Evolutionary conservation across 2,329 filamentous ascomycete genomes (phyloP).

Genomic region (Teratosphaeria nubilosa): DNA sequence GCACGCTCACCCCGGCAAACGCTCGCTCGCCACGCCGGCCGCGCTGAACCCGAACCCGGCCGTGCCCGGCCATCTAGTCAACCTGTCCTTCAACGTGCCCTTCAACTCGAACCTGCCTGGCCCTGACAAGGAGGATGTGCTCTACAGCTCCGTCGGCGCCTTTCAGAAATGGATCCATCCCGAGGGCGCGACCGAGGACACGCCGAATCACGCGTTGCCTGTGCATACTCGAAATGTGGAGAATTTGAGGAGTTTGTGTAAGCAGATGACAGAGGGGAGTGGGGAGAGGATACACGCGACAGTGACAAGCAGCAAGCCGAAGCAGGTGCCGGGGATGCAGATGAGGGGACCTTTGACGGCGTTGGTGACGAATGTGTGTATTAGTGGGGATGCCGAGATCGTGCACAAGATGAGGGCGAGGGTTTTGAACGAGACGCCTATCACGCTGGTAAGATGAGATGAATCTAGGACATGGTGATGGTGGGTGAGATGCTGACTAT

Average conservation of each 20-base stretch:
- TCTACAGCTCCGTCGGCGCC: slow-evolving; percentile 81
- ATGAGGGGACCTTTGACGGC: slow-evolving; percentile 37
- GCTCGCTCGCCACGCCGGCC: slow-evolving; percentile 36
- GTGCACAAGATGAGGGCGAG: slow-evolving; percentile 84
- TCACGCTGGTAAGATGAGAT: slow-evolving; percentile 65
- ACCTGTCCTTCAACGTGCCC: slow-evolving; percentile 94
- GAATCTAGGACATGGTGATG: not conserved
- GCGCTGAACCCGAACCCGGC: slow-evolving; percentile 46
- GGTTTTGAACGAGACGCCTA: slow-evolving; percentile 83
- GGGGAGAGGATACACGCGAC: slow-evolving; percentile 64
- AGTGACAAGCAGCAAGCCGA: slow-evolving; percentile 73
- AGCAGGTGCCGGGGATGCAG: slow-evolving; percentile 43
- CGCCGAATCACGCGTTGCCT: slow-evolving; percentile 80
- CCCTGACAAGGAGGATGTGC: slow-evolving; percentile 82
- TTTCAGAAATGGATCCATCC: slow-evolving; percentile 90
- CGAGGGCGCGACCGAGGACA: slow-evolving; percentile 72
- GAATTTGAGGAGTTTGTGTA: slow-evolving; percentile 68
- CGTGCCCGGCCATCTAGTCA: slow-evolving; percentile 66
- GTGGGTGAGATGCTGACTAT: slow-evolving; percentile 15
- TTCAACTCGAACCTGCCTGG: slow-evolving; percentile 88
- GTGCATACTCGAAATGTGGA: slow-evolving; percentile 81
- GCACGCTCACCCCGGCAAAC: slow-evolving; percentile 35
- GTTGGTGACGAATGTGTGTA: slow-evolving; percentile 70
- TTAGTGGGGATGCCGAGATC: slow-evolving; percentile 76
- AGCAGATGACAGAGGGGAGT: slow-evolving; percentile 60